Conservation (phyloP, 2,329 filamentous ascomycete species). For the Cordyceps tenuipes region DNA sequence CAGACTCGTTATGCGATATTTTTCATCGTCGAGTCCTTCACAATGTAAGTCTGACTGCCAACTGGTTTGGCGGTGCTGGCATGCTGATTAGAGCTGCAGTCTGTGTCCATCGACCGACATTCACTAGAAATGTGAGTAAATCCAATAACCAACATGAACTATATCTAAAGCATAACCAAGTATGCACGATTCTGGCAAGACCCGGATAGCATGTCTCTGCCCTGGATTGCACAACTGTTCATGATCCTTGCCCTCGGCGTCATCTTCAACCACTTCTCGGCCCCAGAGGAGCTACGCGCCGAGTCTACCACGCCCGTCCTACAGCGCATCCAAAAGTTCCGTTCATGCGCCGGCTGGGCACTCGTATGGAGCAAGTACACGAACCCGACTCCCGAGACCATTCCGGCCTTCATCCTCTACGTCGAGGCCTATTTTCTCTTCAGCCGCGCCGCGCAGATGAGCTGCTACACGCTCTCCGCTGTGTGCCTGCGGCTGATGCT, state of each 20-base stretch:
- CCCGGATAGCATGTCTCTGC: constrained; percentile 28
- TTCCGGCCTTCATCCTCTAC: constrained; percentile 44
- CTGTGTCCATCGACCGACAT: constrained; percentile 45
- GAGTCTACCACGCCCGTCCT: constrained; percentile 32
- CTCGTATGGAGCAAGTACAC: constrained; percentile 43
- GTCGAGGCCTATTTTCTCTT: constrained; percentile 46
- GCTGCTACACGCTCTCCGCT: constrained; percentile 44
- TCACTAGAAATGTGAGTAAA: constrained; percentile 34
- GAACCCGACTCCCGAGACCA: constrained; percentile 38
- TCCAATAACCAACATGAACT: too few species aligned
- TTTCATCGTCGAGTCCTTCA: constrained; percentile 43
- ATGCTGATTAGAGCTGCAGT: constrained; percentile 25
- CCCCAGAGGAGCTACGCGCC: constrained; percentile 34
- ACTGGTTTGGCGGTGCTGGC: background rate
- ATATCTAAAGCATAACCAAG: constrained; percentile 20
- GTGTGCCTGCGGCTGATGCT: constrained; percentile 46
- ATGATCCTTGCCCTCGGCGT: constrained; percentile 36
- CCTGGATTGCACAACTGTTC: constrained; percentile 45
- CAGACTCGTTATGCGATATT: constrained; percentile 44
- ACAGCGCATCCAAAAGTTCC: constrained; percentile 40
- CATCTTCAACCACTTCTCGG: constrained; percentile 36
- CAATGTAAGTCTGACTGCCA: constrained; percentile 32
- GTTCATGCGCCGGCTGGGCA: constrained; percentile 42
- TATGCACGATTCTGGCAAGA: constrained; percentile 43
- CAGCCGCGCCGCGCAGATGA: constrained; percentile 42